Evolutionary conservation across 371 early-diverging fungal genomes (phyloP).

Genomic region (Mortierella sp.): DNA sequence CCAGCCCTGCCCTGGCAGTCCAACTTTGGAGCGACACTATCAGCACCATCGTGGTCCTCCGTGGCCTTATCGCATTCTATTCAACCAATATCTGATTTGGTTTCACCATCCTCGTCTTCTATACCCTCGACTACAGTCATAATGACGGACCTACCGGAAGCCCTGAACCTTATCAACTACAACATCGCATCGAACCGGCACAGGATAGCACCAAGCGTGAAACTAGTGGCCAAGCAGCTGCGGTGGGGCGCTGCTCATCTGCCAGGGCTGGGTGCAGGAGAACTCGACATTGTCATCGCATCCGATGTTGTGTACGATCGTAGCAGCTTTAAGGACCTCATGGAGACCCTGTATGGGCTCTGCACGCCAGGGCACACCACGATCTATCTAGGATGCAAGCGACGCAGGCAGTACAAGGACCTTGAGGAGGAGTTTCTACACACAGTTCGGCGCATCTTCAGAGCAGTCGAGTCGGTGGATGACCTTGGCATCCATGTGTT

Average conservation of each 20-base stretch:
- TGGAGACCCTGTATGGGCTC: constrained; percentile 61
- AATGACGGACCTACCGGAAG: constrained; percentile 67
- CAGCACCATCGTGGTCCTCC: background rate
- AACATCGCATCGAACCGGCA: constrained; percentile 57
- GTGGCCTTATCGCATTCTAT: background rate
- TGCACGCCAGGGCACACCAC: constrained; percentile 53
- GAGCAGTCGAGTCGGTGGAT: constrained; percentile 5
- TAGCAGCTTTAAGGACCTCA: constrained; percentile 59
- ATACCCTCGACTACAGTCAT: constrained; percentile 23
- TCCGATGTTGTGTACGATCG: constrained; percentile 73
- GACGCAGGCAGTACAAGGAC: constrained; percentile 56
- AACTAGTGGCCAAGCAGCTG: constrained; percentile 20
- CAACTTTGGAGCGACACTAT: background rate
- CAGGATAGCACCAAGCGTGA: constrained; percentile 23
- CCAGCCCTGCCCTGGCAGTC: background rate
- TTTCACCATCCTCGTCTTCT: background rate
- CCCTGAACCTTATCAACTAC: constrained; percentile 57
- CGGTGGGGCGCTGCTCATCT: constrained; percentile 55
- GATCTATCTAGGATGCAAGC: constrained; percentile 72
- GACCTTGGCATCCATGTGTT: constrained; percentile 24
- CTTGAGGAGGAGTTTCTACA: constrained; percentile 63
- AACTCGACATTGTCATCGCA: constrained; percentile 66
- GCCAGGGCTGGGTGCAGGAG: constrained; percentile 42
- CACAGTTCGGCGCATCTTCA: constrained; percentile 13
- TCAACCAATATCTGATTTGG: background rate